A percentile compares a stretch with the other conserved stretches of the same genome.
Evolutionary conservation across 108 stramenopile genomes (phyloP).

Genomic region (Pseudonitzschia delicatissima): DNA sequence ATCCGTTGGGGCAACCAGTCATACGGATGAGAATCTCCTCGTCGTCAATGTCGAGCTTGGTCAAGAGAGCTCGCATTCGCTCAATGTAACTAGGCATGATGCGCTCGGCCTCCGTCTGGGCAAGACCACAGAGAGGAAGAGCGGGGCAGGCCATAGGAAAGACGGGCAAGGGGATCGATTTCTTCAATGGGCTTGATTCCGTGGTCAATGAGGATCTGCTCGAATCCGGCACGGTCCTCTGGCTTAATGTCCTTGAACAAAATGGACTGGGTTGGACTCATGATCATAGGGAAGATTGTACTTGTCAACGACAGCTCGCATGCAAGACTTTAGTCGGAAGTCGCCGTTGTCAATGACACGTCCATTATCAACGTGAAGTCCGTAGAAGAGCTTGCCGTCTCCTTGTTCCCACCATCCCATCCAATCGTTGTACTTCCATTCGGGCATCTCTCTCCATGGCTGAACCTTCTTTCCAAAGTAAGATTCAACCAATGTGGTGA

Average conservation of each 20-base stretch:
- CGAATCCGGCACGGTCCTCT: conserved; percentile 83
- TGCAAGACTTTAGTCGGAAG: conserved; percentile 85
- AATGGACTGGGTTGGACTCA: conserved; percentile 93
- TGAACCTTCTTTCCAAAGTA: conserved; percentile 89
- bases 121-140: conserved; percentile 95
- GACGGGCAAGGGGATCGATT: conserved; percentile 80
- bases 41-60: conserved; percentile 79
- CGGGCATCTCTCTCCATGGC: conserved; percentile 74
- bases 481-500: conserved; percentile 88
- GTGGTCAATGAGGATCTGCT: conserved; percentile 80
- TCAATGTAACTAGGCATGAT: conserved; percentile 89
- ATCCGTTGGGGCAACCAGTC: conserved; percentile 99
- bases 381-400: conserved; percentile 94
- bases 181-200: conserved; percentile 87
- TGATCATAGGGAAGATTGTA: conserved; percentile 85
- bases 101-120: conserved; percentile 97
- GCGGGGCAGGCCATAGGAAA: conserved; percentile 97
- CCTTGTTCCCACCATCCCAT: conserved; percentile 99
- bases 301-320: conserved; percentile 88
- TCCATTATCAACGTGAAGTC: conserved; percentile 94
- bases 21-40: conserved; percentile 96
- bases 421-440: conserved; percentile 97
- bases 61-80: conserved; percentile 79
- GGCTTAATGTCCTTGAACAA: conserved; percentile 89
- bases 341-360: conserved; percentile 92